phyloP scores from a whole-genome alignment of 345 rosid genomes.

The Salix exigua region DNA sequence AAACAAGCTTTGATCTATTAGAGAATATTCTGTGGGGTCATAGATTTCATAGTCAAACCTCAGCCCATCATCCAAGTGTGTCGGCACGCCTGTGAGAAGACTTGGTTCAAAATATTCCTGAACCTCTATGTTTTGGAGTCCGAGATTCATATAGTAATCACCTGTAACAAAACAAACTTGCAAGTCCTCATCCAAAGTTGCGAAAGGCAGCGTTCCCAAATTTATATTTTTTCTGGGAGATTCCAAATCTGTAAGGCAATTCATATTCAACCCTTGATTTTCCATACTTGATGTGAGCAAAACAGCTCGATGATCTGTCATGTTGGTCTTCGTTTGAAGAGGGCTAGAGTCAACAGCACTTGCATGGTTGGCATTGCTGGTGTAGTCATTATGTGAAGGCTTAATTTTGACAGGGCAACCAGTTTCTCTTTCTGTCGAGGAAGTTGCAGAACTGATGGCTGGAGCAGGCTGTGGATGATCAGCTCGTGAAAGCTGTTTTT shows the following conservation, averaged over 20 bases:
- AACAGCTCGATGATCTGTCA: slow-evolving; percentile 25
- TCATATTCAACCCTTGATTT: slow-evolving; percentile 37
- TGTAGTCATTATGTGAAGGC: slow-evolving; percentile 35
- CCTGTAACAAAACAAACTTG: slow-evolving; percentile 48
- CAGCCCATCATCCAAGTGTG: slow-evolving; percentile 39
- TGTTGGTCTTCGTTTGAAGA: slow-evolving; percentile 26
- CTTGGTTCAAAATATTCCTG: slow-evolving; percentile 38
- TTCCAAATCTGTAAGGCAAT: slow-evolving; percentile 33
- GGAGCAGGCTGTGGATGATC: slow-evolving; percentile 22
- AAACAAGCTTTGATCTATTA: slow-evolving; percentile 67
- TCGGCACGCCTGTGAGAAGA: slow-evolving; percentile 45
- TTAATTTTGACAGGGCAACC: slow-evolving; percentile 19
- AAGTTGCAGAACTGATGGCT: slow-evolving; percentile 24
- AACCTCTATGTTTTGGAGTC: slow-evolving; percentile 43
- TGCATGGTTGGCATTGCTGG: slow-evolving; percentile 26
- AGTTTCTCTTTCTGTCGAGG: slow-evolving; percentile 25
- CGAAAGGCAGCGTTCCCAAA: slow-evolving; percentile 32
- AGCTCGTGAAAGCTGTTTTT: slow-evolving; percentile 22
- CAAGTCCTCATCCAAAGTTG: slow-evolving; percentile 44
- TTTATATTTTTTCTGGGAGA: slow-evolving; percentile 32
- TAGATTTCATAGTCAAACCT: slow-evolving; percentile 56
- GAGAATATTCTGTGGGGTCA: slow-evolving; percentile 57
- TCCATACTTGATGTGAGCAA: slow-evolving; percentile 33
- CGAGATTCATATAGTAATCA: slow-evolving; percentile 46
- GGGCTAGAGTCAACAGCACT: slow-evolving; percentile 24